phyloP scores from a whole-genome alignment of 345 rosid genomes.

The Pseudoturritis turrita region DNA sequence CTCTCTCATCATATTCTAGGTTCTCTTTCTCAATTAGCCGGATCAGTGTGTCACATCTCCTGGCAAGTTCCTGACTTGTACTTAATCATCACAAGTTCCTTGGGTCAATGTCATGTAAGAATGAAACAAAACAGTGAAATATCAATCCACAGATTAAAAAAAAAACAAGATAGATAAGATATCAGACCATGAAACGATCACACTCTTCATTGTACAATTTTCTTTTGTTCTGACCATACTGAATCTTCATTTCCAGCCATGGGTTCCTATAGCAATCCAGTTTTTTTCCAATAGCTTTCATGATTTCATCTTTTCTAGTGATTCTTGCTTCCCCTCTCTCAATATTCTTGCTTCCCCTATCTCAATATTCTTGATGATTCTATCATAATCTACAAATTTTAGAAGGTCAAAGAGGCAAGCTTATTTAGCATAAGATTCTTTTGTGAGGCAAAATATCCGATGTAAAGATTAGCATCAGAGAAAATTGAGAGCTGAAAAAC shows the following conservation, averaged over 20 bases:
- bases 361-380: constrained; percentile 96
- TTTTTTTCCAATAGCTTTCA: constrained; percentile 98
- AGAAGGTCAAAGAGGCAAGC: background rate
- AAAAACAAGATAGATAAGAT: background rate
- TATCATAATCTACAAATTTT: constrained; percentile 62
- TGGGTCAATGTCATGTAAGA: background rate
- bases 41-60: constrained; percentile 95
- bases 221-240: constrained; percentile 97
- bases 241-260: constrained; percentile 96
- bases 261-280: constrained; percentile 98
- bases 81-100: constrained; percentile 21
- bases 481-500: too few species aligned
- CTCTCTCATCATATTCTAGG: constrained; percentile 93
- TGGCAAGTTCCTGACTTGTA: constrained; percentile 85
- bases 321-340: constrained; percentile 97
- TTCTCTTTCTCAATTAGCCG: constrained; percentile 98
- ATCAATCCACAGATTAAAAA: background rate
- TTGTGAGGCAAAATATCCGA: background rate
- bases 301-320: constrained; percentile 93
- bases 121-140: background rate
- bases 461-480: too few species aligned
- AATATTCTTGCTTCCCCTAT: constrained; percentile 95
- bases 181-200: constrained; percentile 64
- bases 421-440: background rate
- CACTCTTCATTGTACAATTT: constrained; percentile 44